A percentile compares a stretch with the other conserved stretches of the same genome.
Conservation (phyloP, 192 early-diverging fungal genomes). For the Coemansia sp. region DNA sequence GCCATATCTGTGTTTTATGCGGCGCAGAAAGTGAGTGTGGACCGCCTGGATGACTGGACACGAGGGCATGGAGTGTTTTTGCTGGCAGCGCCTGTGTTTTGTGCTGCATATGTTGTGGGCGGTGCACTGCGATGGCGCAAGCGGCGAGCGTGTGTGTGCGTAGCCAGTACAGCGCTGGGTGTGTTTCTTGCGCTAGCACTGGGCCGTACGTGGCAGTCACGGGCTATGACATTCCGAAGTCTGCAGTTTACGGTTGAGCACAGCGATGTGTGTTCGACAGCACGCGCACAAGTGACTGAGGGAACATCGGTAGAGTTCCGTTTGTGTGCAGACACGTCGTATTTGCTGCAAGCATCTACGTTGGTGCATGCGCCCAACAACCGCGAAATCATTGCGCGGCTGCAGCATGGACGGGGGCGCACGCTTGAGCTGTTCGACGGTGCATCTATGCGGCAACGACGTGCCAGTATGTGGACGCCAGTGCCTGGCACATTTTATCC, state of each 20-base stretch:
- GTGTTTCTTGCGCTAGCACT: slow-evolving; percentile 13
- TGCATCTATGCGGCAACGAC: slow-evolving; percentile 13
- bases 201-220: slow-evolving; percentile 31
- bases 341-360: slow-evolving; percentile 16
- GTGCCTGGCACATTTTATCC: slow-evolving; percentile 42
- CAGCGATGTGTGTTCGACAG: slow-evolving; percentile 28
- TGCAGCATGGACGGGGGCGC: slow-evolving; percentile 3
- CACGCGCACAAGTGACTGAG: slow-evolving; percentile 8
- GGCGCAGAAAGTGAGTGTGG: slow-evolving; percentile 18
- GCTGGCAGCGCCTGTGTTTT: slow-evolving; percentile 12
- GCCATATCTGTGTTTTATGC: slow-evolving; percentile 27
- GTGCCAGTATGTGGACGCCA: slow-evolving; percentile 29
- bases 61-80: slow-evolving; percentile 11
- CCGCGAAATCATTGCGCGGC: slow-evolving; percentile 41
- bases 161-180: slow-evolving; percentile 12
- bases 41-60: slow-evolving; percentile 28
- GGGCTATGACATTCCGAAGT: slow-evolving; percentile 5
- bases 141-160: slow-evolving; percentile 2
- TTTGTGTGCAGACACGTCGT: slow-evolving; percentile 26
- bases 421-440: slow-evolving; percentile 36
- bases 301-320: slow-evolving; percentile 11
- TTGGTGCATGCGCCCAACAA: slow-evolving; percentile 9
- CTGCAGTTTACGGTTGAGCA: slow-evolving; percentile 4
- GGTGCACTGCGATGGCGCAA: slow-evolving; percentile 15
- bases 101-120: slow-evolving; percentile 8